Evolutionary conservation across 1,284 basidiomycete species (phyloP).

Genomic region (Cryptococcus sp.): DNA sequence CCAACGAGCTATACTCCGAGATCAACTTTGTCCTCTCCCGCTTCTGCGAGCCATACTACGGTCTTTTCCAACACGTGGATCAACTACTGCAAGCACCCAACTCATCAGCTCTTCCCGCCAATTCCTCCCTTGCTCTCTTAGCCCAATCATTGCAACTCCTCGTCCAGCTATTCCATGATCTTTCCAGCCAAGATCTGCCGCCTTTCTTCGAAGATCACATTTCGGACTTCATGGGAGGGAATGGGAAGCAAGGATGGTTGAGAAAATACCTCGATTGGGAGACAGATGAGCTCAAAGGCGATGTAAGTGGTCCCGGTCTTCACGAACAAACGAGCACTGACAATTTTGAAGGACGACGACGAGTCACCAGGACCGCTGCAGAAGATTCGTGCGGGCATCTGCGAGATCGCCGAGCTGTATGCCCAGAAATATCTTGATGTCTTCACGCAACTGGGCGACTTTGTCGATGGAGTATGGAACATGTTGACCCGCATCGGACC

Average conservation of each 20-base stretch:
- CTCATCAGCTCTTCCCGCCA: slow-evolving; percentile 48
- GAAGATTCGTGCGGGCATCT: slow-evolving; percentile 83
- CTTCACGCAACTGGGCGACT: slow-evolving; percentile 73
- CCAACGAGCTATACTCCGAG: slow-evolving; percentile 81
- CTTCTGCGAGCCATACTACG: slow-evolving; percentile 81
- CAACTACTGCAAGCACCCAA: slow-evolving; percentile 52
- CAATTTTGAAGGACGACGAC: slow-evolving; percentile 70
- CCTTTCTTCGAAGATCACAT: slow-evolving; percentile 91
- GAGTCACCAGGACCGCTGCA: slow-evolving; percentile 77
- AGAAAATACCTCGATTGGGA: slow-evolving; percentile 79
- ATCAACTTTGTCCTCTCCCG: slow-evolving; percentile 89
- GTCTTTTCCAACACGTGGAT: slow-evolving; percentile 69
- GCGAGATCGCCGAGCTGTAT: slow-evolving; percentile 92
- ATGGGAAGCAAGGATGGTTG: slow-evolving; percentile 64
- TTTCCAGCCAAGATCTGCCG: slow-evolving; percentile 92
- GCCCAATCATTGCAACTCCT: slow-evolving; percentile 76
- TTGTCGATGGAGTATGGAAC: slow-evolving; percentile 90
- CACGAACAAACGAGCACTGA: slow-evolving; percentile 9
- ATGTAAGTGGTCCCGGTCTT: slow-evolving; percentile 59
- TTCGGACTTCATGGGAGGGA: slow-evolving; percentile 70
- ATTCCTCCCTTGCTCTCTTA: slow-evolving; percentile 54
- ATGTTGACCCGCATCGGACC: slow-evolving; percentile 71
- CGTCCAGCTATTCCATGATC: slow-evolving; percentile 88
- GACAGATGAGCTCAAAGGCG: slow-evolving; percentile 66
- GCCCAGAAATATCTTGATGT: slow-evolving; percentile 90